Conservation (phyloP, 352 stramenopile genomes). For the Phytopythium kandeliae region DNA sequence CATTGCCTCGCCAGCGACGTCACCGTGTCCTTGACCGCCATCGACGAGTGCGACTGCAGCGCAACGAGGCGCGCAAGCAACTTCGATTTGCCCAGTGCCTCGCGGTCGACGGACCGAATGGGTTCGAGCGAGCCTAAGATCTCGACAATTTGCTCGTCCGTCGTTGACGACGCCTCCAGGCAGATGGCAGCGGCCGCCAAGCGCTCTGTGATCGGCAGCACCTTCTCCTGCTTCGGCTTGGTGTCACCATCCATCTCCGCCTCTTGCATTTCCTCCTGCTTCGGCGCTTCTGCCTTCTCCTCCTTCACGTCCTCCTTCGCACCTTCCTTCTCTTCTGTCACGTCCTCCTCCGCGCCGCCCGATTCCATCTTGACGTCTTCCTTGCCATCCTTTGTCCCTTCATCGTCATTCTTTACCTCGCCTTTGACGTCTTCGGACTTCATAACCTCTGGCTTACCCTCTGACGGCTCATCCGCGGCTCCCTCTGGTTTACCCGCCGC, state of each 20-base stretch:
- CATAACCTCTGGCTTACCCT: not conserved
- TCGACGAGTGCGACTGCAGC: constrained; percentile 24
- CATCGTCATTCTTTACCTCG: constrained; percentile 5
- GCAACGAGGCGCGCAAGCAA: constrained; percentile 32
- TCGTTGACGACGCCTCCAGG: constrained; percentile 19
- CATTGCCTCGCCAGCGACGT: constrained; percentile 35
- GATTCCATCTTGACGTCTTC: constrained; percentile 6
- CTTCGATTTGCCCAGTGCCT: constrained; percentile 22
- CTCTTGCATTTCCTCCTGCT: too few relatives aligned
- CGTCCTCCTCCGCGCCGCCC: not conserved
- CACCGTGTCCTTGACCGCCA: constrained; percentile 26
- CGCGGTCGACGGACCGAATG: constrained; percentile 24
- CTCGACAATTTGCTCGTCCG: constrained; percentile 37
- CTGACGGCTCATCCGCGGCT: too few relatives aligned
- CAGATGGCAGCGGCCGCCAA: constrained; percentile 32
- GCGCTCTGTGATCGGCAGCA: constrained; percentile 7
- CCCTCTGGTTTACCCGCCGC: not conserved
- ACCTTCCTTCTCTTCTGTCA: too few relatives aligned
- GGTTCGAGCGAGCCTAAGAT: constrained; percentile 22
- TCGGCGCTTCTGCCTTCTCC: too few relatives aligned
- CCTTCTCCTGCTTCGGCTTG: constrained; percentile 7
- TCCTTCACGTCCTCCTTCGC: constrained; percentile 16
- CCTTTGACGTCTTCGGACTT: constrained; percentile 1
- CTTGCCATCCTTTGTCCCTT: constrained; percentile 1
- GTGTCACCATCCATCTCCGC: too few relatives aligned